Percentiles rank a stretch among this genome's conserved stretches.
phyloP scores from a whole-genome alignment of 768 basidiomycete genomes.

The Macrolepiota fuliginosa region DNA sequence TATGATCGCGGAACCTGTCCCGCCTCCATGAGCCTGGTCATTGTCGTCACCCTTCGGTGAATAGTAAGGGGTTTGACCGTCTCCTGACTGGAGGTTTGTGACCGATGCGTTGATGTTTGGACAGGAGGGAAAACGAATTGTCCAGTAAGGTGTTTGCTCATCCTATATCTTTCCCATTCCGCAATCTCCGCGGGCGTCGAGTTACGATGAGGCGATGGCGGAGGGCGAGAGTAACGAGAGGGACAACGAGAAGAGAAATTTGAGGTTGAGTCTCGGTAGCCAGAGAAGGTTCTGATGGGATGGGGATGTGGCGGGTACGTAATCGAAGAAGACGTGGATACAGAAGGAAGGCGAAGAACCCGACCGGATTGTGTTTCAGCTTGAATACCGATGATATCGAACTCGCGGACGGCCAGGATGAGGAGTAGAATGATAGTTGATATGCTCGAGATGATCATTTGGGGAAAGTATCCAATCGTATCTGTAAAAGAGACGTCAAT shows the following conservation, averaged over 20 bases:
- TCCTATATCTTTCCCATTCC: conserved; percentile 34
- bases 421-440: conserved; percentile 41
- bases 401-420: conserved; percentile 40
- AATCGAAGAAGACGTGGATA: conserved; percentile 16
- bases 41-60: conserved; percentile 30
- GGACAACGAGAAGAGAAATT: neutral
- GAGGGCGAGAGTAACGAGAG: conserved; percentile 22
- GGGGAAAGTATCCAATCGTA: conserved; percentile 56
- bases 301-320: neutral
- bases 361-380: conserved; percentile 6
- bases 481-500: conserved; percentile 28
- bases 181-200: conserved; percentile 32
- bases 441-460: conserved; percentile 47
- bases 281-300: neutral
- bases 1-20: conserved; percentile 25
- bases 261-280: neutral
- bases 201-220: conserved; percentile 24
- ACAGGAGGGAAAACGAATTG: conserved; percentile 43
- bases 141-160: conserved; percentile 35
- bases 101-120: conserved; percentile 16
- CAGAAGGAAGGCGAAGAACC: conserved; percentile 15
- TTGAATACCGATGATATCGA: conserved; percentile 22
- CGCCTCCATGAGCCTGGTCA: conserved; percentile 31
- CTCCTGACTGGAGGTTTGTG: neutral
- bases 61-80: conserved; percentile 13